phyloP scores from a whole-genome alignment of 202 grass and related monocot genomes.

The Schoenoplectus triqueter region DNA sequence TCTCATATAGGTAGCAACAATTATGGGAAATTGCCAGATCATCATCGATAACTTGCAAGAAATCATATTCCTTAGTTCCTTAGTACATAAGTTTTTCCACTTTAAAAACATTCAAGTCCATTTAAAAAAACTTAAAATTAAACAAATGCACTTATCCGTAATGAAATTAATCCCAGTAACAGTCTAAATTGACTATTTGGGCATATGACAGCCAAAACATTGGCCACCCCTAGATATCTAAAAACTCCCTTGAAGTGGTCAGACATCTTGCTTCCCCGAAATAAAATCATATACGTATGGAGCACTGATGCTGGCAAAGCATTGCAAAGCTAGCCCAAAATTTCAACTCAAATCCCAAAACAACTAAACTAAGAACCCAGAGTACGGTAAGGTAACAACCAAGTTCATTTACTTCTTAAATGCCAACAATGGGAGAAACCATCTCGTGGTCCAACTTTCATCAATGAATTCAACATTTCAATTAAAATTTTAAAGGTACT shows the following conservation, averaged over 20 bases:
- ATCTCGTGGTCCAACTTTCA: neutral
- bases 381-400: neutral
- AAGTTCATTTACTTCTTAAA: neutral
- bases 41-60: slow-evolving; percentile 23
- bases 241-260: slow-evolving; percentile 18
- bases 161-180: neutral
- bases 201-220: neutral
- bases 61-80: slow-evolving; percentile 22
- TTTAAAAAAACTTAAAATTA: slow-evolving; percentile 24
- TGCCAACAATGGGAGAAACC: neutral
- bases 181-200: slow-evolving; percentile 23
- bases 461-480: neutral
- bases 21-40: slow-evolving; percentile 13
- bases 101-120: slow-evolving; percentile 9
- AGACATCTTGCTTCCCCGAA: slow-evolving; percentile 11
- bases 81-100: slow-evolving; percentile 2
- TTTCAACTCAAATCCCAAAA: neutral
- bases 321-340: slow-evolving; percentile 29
- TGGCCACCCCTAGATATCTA: neutral
- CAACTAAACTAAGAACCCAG: neutral
- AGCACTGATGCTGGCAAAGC: neutral
- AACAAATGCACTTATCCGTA: neutral
- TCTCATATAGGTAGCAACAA: neutral
- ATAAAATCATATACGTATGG: slow-evolving; percentile 15
- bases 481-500: neutral